phyloP scores from a whole-genome alignment of 495 filamentous ascomycete species.

The Polyplosphaeria fusca region DNA sequence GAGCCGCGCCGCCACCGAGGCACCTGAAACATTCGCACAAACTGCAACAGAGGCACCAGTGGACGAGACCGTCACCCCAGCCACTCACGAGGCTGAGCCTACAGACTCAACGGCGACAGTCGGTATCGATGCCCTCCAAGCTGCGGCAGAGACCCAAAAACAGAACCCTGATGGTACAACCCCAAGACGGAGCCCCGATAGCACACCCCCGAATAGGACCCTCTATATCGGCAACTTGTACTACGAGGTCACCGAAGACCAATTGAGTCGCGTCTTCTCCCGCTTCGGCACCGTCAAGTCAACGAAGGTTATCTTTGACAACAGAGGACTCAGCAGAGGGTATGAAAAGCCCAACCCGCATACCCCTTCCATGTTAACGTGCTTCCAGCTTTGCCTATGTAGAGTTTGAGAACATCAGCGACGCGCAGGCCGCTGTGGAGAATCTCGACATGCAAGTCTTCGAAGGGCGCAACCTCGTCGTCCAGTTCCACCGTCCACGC shows the following conservation, averaged over 20 bases:
- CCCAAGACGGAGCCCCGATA: not conserved
- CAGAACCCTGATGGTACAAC: not conserved
- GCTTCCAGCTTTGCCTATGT: constrained; percentile 74
- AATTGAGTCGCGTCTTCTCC: constrained; percentile 39
- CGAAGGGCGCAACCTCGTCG: constrained; percentile 71
- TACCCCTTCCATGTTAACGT: not conserved
- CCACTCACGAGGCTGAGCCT: not conserved
- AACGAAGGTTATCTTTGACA: constrained; percentile 61
- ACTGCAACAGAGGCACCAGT: constrained; percentile 22
- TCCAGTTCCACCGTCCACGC: constrained; percentile 48
- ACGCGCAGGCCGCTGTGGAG: constrained; percentile 59
- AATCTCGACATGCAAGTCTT: constrained; percentile 66
- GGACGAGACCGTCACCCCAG: constrained; percentile 24
- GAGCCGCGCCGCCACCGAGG: constrained; percentile 39
- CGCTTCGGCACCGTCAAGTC: constrained; percentile 45
- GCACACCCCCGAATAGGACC: constrained; percentile 34
- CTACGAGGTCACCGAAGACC: constrained; percentile 61
- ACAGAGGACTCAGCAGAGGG: constrained; percentile 82
- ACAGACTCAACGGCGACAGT: constrained; percentile 5
- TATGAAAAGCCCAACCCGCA: constrained; percentile 43
- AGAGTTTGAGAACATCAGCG: constrained; percentile 56
- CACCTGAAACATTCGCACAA: constrained; percentile 25
- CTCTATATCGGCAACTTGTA: constrained; percentile 84
- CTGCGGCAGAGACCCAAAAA: not conserved
- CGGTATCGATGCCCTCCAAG: constrained; percentile 11